Evolutionary conservation across 148 eudicot genomes (phyloP), one percentile per base, ranked within the genome.

Genomic region (Fagopyrum homotropicum): DNA sequence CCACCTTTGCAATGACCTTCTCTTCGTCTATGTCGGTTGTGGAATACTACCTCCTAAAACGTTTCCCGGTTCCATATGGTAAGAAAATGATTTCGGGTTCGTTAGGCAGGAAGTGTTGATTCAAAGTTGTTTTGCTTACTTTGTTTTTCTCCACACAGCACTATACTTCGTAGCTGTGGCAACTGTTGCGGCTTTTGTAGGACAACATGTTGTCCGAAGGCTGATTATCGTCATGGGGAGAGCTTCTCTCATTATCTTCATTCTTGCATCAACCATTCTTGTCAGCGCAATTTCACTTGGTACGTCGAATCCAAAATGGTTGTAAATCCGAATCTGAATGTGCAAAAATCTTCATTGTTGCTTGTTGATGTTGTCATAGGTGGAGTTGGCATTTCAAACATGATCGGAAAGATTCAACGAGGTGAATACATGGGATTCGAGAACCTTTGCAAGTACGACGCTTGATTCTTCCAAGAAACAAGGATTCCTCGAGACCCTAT

Each of bases 1-100:
- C 98, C 74, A 89, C 97, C 69, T 93, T 93, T 76, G 98, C 95
- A 70, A 93, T 93, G 98, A 87, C 85, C 74, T 93, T 93, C 86
- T 93, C 98, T 59, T 88, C 98, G 19, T 91, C 98, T 6, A 93
- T 93, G 97, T 93, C 98, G 4, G 98, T 91, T 19, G 87, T 93
- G 26, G 98, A 93, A 82, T 93, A 91, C 76, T 93, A 93, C 81
- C 97, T 93, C 81, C 88, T 93, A 45, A 89, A 93, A 79, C 97
- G 98, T 75, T 93, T 93, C 74, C 98, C 98, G 0, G 87, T 93
- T 12, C 92, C 98, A 71, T 93, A 91, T 54, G 98, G 98, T 93
- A 86, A 87, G 80, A 73, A 12, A 75, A 71, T 45, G 4, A 49
- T 45, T 70, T 6, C 40, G 40, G 40, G 40, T 35, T 35, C 1